phyloP scores from a whole-genome alignment of 257 asterid species.

The Fraxinus excelsior region DNA sequence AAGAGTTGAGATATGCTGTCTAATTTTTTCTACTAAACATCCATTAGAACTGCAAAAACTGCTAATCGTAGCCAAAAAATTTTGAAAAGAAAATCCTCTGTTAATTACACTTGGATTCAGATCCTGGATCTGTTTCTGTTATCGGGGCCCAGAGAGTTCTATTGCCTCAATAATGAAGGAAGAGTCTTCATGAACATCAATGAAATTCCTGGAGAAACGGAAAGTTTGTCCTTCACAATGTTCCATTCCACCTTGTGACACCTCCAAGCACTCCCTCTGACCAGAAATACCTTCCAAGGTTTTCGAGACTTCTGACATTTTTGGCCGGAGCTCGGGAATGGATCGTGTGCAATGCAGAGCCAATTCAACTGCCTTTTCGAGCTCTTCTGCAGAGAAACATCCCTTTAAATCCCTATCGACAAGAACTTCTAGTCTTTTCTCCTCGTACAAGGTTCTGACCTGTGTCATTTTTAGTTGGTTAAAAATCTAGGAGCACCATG shows the following conservation, averaged over 20 bases:
- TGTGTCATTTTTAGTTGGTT: conserved; percentile 19
- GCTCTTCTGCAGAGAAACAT: conserved; percentile 51
- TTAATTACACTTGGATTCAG: neutral
- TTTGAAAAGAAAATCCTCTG: neutral
- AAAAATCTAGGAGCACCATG: neutral
- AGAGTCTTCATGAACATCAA: conserved; percentile 61
- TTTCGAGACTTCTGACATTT: conserved; percentile 70
- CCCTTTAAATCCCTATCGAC: conserved; percentile 74
- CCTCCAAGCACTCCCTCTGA: conserved; percentile 41
- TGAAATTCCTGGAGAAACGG: conserved; percentile 66
- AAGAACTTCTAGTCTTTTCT: conserved; percentile 63
- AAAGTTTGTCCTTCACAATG: conserved; percentile 47
- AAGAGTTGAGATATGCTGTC: too few relatives aligned
- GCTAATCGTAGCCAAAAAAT: neutral
- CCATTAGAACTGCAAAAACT: neutral
- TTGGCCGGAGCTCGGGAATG: conserved; percentile 68
- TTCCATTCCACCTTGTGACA: conserved; percentile 50
- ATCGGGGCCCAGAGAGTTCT: conserved; percentile 93
- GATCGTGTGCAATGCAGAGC: conserved; percentile 72
- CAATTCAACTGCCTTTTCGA: conserved; percentile 61
- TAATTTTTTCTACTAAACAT: neutral
- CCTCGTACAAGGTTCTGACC: conserved; percentile 67
- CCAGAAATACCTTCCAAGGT: conserved; percentile 60
- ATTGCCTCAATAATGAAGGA: conserved; percentile 80
- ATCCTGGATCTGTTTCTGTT: conserved; percentile 8